Conservation (phyloP, 1,139 yeast genomes). For the Geotrichum macrosporum region DNA sequence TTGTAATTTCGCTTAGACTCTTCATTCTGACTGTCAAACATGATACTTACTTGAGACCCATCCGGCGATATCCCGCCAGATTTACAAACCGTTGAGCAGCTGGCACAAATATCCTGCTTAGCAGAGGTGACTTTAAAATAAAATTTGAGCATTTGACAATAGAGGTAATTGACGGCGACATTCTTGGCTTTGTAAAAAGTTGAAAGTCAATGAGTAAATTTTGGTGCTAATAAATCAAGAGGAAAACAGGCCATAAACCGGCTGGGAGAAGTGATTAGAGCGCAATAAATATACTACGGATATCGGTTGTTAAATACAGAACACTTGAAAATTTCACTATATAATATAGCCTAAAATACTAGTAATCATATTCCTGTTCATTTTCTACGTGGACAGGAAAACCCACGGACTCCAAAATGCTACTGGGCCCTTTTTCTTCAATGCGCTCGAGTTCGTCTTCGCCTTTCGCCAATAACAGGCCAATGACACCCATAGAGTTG, state of each 20-base stretch:
- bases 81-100: slow-evolving; percentile 67
- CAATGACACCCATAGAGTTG: slow-evolving; percentile 77
- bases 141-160: slow-evolving; percentile 77
- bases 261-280: too few relatives aligned
- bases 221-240: too few relatives aligned
- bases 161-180: slow-evolving; percentile 65
- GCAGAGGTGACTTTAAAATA: slow-evolving; percentile 73
- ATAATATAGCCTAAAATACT: slow-evolving; percentile 1
- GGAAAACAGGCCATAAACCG: not conserved
- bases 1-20: too few relatives aligned
- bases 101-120: slow-evolving; percentile 72
- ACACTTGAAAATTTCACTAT: not conserved
- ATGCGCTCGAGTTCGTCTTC: slow-evolving; percentile 43
- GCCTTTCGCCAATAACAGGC: slow-evolving; percentile 71
- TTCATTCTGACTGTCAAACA: too few relatives aligned
- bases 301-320: too few relatives aligned
- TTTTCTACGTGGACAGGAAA: slow-evolving; percentile 46
- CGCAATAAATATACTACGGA: too few relatives aligned
- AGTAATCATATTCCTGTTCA: slow-evolving; percentile 31
- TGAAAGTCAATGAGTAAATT: too few relatives aligned
- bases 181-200: not conserved
- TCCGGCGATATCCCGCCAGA: slow-evolving; percentile 83
- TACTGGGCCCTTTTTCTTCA: slow-evolving; percentile 33
- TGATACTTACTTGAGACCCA: slow-evolving; percentile 49
- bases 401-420: slow-evolving; percentile 56